These are phyloP conservation scores for Pulicaria dysenterica DNA, from an alignment of 129 eudicot genomes.

Conservation along the genomic window DNA sequence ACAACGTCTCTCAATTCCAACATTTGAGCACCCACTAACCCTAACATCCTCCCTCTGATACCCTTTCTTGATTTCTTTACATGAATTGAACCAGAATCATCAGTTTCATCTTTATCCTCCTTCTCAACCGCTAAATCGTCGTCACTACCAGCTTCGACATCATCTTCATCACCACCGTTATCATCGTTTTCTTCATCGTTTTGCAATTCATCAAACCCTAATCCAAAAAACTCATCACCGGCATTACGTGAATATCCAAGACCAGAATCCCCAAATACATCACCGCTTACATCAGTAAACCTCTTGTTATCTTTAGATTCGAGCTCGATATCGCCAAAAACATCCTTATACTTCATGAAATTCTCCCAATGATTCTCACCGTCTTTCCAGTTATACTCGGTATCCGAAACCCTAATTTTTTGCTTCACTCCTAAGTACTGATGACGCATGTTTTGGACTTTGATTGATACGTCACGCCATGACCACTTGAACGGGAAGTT, in stretches of 20 bases:
- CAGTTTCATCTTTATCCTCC: constrained; percentile 41
- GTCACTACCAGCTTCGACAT: constrained; percentile 35
- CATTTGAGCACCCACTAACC: constrained; percentile 63
- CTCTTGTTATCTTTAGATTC: constrained; percentile 43
- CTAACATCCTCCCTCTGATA: constrained; percentile 49
- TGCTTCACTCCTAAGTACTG: constrained; percentile 95
- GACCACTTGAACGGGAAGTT: constrained; percentile 80
- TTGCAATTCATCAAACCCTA: constrained; percentile 41
- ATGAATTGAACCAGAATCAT: constrained; percentile 30
- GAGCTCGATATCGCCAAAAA: constrained; percentile 79
- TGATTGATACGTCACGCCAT: constrained; percentile 91
- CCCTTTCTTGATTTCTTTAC: constrained; percentile 49
- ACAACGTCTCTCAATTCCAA: constrained; percentile 67
- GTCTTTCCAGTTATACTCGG: constrained; percentile 76
- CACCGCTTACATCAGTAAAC: constrained; percentile 39
- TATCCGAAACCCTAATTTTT: constrained; percentile 56
- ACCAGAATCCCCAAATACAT: constrained; percentile 33
- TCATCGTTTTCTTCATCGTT: constrained; percentile 26
- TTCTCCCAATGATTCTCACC: constrained; percentile 94
- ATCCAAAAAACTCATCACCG: constrained; percentile 37
- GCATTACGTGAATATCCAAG: constrained; percentile 19
- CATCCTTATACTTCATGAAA: constrained; percentile 76
- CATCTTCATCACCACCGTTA: constrained; percentile 33
- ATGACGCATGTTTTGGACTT: constrained; percentile 92
- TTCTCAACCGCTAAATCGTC: constrained; percentile 27